phyloP scores from a whole-genome alignment of 768 basidiomycete species.

The Mycena capillaripes region DNA sequence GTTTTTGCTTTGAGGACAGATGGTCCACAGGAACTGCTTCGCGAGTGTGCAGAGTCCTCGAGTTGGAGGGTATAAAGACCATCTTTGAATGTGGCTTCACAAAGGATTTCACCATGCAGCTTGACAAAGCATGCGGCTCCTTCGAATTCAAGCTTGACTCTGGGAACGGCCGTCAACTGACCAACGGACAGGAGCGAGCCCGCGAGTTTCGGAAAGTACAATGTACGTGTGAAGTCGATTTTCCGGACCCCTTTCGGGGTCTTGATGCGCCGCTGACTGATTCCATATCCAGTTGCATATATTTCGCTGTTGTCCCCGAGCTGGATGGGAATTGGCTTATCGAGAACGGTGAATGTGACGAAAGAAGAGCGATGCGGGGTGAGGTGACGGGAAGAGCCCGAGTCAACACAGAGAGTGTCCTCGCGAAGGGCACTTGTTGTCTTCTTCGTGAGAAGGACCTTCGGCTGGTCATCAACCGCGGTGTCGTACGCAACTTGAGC shows the following conservation, averaged over 20 bases:
- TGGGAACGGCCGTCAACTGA: background rate
- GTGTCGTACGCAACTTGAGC: background rate
- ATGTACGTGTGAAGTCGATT: background rate
- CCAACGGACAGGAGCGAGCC: too few relatives aligned
- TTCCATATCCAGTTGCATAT: background rate
- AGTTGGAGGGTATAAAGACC: slow-evolving; percentile 8
- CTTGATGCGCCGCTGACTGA: background rate
- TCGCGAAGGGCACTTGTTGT: background rate
- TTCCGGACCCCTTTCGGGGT: background rate
- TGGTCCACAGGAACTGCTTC: background rate
- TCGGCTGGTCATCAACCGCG: background rate
- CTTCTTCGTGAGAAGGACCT: slow-evolving; percentile 17
- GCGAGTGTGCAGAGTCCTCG: background rate
- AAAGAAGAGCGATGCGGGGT: background rate
- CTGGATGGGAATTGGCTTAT: slow-evolving; percentile 3
- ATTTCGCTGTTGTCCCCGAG: slow-evolving; percentile 11
- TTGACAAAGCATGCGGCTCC: background rate
- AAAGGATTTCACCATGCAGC: background rate
- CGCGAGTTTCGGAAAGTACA: background rate
- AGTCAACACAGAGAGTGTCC: slow-evolving; percentile 14
- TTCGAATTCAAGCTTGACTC: slow-evolving; percentile 15
- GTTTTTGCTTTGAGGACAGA: slow-evolving; percentile 21
- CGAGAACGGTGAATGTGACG: too few relatives aligned
- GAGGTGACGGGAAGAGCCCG: slow-evolving; percentile 17
- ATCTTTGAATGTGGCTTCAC: background rate